These are phyloP conservation scores for Akanthomyces dipterigenus DNA, from an alignment of 2,329 filamentous ascomycete species.

Conservation along the genomic window DNA sequence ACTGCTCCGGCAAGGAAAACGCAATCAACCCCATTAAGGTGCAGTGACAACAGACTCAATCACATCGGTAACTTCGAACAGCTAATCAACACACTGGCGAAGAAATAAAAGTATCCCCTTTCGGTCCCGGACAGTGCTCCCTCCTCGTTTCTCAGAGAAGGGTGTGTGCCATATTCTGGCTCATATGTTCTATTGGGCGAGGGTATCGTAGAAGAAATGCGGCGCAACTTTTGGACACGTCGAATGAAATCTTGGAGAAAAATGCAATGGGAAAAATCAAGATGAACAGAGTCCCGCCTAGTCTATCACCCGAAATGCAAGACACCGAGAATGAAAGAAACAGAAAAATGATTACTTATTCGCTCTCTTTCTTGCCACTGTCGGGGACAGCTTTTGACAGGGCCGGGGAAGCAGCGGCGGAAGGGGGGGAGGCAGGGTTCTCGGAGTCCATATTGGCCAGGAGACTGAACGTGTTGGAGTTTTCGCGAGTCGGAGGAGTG, in stretches of 20 bases:
- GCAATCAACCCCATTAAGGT: constrained; percentile 1
- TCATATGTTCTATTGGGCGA: constrained; percentile 38
- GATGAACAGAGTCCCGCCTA: constrained; percentile 32
- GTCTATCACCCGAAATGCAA: constrained; percentile 48
- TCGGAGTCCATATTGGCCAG: constrained; percentile 56
- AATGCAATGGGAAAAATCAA: constrained; percentile 17
- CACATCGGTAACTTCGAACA: constrained; percentile 2
- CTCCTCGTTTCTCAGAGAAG: constrained; percentile 24
- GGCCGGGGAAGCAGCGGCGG: constrained; percentile 59
- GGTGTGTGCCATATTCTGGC: constrained; percentile 22
- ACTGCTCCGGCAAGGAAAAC: background rate
- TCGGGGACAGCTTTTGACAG: constrained; percentile 56
- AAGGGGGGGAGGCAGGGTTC: constrained; percentile 63
- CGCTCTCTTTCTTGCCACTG: constrained; percentile 47
- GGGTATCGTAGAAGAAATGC: constrained; percentile 44
- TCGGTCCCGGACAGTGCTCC: constrained; percentile 9
- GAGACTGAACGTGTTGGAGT: constrained; percentile 77
- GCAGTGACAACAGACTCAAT: background rate
- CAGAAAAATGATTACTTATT: constrained; percentile 24
- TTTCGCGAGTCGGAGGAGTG: constrained; percentile 64
- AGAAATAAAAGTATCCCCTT: constrained; percentile 10
- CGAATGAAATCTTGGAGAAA: constrained; percentile 42
- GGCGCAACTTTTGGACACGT: constrained; percentile 42
- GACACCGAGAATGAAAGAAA: constrained; percentile 28
- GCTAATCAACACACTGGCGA: constrained; percentile 15